Evolutionary conservation across 345 rosid species (phyloP), one percentile per base, ranked within the genome.

Genomic region (Streptanthus diversifolius): DNA sequence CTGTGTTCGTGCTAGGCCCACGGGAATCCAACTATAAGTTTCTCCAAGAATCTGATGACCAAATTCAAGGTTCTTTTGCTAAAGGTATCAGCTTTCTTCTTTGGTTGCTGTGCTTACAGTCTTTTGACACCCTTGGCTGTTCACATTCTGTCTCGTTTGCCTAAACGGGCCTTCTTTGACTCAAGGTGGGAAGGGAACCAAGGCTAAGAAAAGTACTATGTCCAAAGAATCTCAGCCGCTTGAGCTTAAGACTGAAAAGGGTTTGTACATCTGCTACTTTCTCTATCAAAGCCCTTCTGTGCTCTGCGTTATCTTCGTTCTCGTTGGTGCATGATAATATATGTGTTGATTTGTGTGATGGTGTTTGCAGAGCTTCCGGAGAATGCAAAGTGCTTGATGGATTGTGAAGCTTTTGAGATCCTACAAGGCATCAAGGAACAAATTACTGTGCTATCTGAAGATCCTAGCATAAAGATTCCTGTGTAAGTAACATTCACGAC

Each of bases 371-470:
- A 95, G 56, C 88, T 95, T 76, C 95, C 93, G n/a, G 81, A 80
- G 72, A 79, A 81, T 77, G 87, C 83, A 47, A 80, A 80, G 78
- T 91, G 93, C 80, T 7, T 95, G 76, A 88, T 88, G 96, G 91
- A 95, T 62, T 84, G 93, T 80, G 99, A 95, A 80, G 97, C 93
- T 71, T 82, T 89, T 64, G 63, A 76, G 63, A 72, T 87, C 64
- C 82, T 95, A 45, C 80, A 85, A 75, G 90, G 85, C 45, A 80
- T 91, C 76, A 95, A 91, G 82, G 97, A 82, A 47, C 93, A 88
- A 71, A 84, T 95, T 84, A 85, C 78, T 80, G 71, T 76, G 49
- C 70, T 95, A 47, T 95, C 96, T 29, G 85, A 66, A 75, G 99
- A 95, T 77, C 85, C 99, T 33, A 76, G 84, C 8, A 80, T 93